Evolutionary conservation across 2,329 filamentous ascomycete genomes (phyloP).

Genomic region (Trichoderma aggressivum): DNA sequence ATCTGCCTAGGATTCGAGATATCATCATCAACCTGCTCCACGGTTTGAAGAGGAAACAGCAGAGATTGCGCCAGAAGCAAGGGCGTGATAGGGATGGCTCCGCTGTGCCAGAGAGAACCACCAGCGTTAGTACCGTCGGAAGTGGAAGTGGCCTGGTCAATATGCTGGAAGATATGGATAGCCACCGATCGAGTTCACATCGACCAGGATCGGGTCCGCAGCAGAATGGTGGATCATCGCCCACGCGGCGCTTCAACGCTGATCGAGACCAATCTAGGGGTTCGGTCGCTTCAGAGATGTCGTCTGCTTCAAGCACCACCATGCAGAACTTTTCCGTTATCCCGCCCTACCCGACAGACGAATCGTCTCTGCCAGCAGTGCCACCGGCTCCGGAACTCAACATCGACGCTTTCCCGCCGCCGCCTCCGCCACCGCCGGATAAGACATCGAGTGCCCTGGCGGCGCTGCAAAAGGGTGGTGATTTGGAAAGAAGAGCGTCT

Average conservation of each 20-base stretch:
- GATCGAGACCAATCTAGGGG: slow-evolving; percentile 50
- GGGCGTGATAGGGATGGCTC: slow-evolving; percentile 46
- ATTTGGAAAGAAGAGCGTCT: slow-evolving; percentile 88
- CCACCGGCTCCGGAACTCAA: slow-evolving; percentile 44
- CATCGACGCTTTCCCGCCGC: slow-evolving; percentile 66
- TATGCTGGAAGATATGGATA: slow-evolving; percentile 59
- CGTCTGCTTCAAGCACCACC: slow-evolving; percentile 68
- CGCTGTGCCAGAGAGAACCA: slow-evolving; percentile 47
- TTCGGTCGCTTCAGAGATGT: slow-evolving; percentile 56
- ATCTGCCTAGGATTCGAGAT: slow-evolving; percentile 89
- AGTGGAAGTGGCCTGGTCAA: slow-evolving; percentile 55
- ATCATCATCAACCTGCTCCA: slow-evolving; percentile 98
- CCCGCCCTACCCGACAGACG: slow-evolving; percentile 65
- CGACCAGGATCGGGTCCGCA: slow-evolving; percentile 29
- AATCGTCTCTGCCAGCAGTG: slow-evolving; percentile 46
- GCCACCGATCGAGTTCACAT: slow-evolving; percentile 43
- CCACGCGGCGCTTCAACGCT: slow-evolving; percentile 45
- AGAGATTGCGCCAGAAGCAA: slow-evolving; percentile 69
- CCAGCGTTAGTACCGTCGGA: slow-evolving; percentile 56
- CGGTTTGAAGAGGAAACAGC: slow-evolving; percentile 94
- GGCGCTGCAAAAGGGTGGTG: slow-evolving; percentile 85
- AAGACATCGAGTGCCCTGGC: slow-evolving; percentile 87
- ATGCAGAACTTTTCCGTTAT: slow-evolving; percentile 75
- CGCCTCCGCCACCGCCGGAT: slow-evolving; percentile 63
- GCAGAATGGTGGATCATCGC: slow-evolving; percentile 39